Evolutionary conservation across 2,329 filamentous ascomycete species (phyloP).

Genomic region (Aspergillus fischeri): DNA sequence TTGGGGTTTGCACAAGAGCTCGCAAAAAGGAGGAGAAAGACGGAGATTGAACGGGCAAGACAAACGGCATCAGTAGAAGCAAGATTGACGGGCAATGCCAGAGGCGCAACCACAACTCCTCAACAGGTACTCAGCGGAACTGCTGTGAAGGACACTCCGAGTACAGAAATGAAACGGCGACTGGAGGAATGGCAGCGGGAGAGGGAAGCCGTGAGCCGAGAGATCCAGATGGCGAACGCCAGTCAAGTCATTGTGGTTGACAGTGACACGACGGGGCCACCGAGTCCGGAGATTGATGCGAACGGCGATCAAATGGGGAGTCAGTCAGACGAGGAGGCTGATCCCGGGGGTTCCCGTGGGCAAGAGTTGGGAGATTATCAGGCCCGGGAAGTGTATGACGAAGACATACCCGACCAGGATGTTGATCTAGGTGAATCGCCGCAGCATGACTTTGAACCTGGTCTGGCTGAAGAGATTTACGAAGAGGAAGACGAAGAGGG

Average conservation of each 20-base stretch:
- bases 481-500: slow-evolving; percentile 30
- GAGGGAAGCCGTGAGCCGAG: slow-evolving; percentile 41
- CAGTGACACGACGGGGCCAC: slow-evolving; percentile 31
- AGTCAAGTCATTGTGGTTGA: slow-evolving; percentile 44
- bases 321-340: slow-evolving; percentile 3
- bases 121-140: slow-evolving; percentile 2
- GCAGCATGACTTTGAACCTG: background rate
- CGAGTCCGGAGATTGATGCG: slow-evolving; percentile 1
- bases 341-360: background rate
- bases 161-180: slow-evolving; percentile 25
- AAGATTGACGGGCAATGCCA: slow-evolving; percentile 1
- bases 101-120: slow-evolving; percentile 1
- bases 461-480: slow-evolving; percentile 10
- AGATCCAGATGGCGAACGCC: slow-evolving; percentile 41
- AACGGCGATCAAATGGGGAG: slow-evolving; percentile 1
- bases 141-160: slow-evolving; percentile 7
- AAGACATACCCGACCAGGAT: background rate
- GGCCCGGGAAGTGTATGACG: background rate
- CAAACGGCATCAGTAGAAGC: background rate
- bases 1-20: slow-evolving; percentile 42
- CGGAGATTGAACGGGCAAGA: slow-evolving; percentile 8
- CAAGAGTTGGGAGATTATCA: background rate
- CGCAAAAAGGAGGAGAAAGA: slow-evolving; percentile 30
- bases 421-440: background rate
- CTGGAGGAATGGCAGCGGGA: slow-evolving; percentile 44